phyloP scores from a whole-genome alignment of 345 rosid genomes.

The Cardamine resedifolia region DNA sequence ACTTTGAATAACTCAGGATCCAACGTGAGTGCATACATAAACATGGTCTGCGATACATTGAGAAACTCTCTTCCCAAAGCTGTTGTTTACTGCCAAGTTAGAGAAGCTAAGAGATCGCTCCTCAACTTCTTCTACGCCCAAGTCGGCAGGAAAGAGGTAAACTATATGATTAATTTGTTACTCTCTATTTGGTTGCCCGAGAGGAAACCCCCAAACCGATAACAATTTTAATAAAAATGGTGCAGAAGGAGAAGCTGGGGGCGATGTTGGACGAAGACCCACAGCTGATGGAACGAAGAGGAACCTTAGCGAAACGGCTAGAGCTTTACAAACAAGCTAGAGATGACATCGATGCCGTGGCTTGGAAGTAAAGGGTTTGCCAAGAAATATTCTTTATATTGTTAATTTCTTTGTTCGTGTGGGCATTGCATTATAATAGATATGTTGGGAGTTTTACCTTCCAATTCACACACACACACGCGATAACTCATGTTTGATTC shows the following conservation, averaged over 20 bases:
- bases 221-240: not conserved
- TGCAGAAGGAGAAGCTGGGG: conserved; percentile 88
- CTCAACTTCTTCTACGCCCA: conserved; percentile 84
- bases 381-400: conserved; percentile 28
- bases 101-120: conserved; percentile 89
- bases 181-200: not conserved
- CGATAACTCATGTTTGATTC: conserved; percentile 6
- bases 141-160: conserved; percentile 92
- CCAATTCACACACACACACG: conserved; percentile 19
- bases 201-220: not conserved
- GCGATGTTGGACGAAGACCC: conserved; percentile 98
- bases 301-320: conserved; percentile 73
- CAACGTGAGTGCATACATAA: conserved; percentile 84
- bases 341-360: conserved; percentile 92
- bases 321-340: conserved; percentile 94
- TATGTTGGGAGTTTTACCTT: conserved; percentile 17
- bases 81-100: conserved; percentile 93
- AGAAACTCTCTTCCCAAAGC: conserved; percentile 93
- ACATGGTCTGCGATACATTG: conserved; percentile 92
- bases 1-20: conserved; percentile 55
- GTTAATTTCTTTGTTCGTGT: conserved; percentile 16
- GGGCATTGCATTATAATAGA: conserved; percentile 20
- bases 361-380: conserved; percentile 64
- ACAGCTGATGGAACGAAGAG: conserved; percentile 86
- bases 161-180: too few species aligned